Conservation (phyloP, 345 rosid genomes). For the Eucalyptus camaldulensis region DNA sequence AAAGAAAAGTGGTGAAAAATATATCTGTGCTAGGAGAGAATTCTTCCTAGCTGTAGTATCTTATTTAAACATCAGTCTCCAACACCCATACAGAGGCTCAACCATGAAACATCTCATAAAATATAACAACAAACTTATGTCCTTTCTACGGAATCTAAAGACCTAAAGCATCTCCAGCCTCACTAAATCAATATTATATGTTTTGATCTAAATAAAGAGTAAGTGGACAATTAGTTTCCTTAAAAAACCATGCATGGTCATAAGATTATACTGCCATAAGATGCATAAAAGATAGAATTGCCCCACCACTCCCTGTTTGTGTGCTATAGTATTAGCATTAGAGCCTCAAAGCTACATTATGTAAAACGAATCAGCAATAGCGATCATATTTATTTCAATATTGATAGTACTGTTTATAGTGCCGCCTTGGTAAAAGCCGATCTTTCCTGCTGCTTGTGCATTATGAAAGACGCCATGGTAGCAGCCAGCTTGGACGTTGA, state of each 20-base stretch:
- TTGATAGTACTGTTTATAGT: constrained; percentile 41
- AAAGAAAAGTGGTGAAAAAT: not conserved
- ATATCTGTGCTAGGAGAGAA: not conserved
- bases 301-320: constrained; percentile 93
- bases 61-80: not conserved
- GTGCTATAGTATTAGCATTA: constrained; percentile 71
- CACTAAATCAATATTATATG: not conserved
- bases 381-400: not conserved
- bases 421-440: constrained; percentile 55
- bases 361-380: not conserved
- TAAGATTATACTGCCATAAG: not conserved
- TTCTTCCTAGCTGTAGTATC: not conserved
- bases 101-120: not conserved
- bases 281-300: not conserved
- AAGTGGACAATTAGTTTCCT: not conserved
- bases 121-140: not conserved
- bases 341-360: not conserved
- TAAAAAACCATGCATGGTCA: not conserved
- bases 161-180: not conserved
- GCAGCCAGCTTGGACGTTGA: constrained; percentile 52
- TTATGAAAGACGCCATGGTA: constrained; percentile 70
- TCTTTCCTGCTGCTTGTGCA: constrained; percentile 50
- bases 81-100: not conserved
- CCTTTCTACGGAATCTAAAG: not conserved
- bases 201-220: not conserved